Percentiles rank a stretch among this genome's conserved stretches.
phyloP scores from a whole-genome alignment of 257 asterid species.

The Craterostigma plantagineum region DNA sequence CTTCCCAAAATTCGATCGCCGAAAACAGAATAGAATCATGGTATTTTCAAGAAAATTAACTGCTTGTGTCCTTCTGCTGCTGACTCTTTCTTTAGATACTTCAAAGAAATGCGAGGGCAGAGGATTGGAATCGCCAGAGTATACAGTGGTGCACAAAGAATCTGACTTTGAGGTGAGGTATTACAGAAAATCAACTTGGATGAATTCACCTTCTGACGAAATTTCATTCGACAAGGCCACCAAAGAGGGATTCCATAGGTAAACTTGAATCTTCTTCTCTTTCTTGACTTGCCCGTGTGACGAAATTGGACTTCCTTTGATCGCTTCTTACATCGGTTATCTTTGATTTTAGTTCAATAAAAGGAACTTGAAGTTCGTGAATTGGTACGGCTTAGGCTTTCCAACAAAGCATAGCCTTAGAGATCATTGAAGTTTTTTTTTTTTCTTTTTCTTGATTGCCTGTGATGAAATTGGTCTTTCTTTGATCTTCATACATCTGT shows the following conservation, averaged over 20 bases:
- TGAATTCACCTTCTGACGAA: slow-evolving; percentile 40
- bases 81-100: background rate
- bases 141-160: slow-evolving; percentile 52
- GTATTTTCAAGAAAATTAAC: too few species aligned
- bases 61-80: too few species aligned
- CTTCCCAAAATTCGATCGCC: too few species aligned
- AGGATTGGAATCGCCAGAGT: slow-evolving; percentile 50
- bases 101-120: slow-evolving; percentile 14
- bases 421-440: background rate
- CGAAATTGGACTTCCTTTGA: too few species aligned
- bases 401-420: too few species aligned
- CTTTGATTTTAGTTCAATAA: too few species aligned
- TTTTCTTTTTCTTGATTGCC: background rate
- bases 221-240: slow-evolving; percentile 60
- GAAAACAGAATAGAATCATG: too few species aligned
- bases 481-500: background rate
- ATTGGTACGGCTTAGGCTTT: too few species aligned
- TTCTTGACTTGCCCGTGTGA: too few species aligned
- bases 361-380: too few species aligned
- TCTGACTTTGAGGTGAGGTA: slow-evolving; percentile 71
- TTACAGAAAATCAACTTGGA: slow-evolving; percentile 58
- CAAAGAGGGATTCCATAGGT: slow-evolving; percentile 71
- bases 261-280: too few species aligned
- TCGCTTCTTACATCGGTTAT: too few species aligned
- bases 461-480: background rate